Evolutionary conservation across 1,139 yeast species (phyloP), one percentile per base, ranked within the genome.

Genomic region (Kodamaea sp.): DNA sequence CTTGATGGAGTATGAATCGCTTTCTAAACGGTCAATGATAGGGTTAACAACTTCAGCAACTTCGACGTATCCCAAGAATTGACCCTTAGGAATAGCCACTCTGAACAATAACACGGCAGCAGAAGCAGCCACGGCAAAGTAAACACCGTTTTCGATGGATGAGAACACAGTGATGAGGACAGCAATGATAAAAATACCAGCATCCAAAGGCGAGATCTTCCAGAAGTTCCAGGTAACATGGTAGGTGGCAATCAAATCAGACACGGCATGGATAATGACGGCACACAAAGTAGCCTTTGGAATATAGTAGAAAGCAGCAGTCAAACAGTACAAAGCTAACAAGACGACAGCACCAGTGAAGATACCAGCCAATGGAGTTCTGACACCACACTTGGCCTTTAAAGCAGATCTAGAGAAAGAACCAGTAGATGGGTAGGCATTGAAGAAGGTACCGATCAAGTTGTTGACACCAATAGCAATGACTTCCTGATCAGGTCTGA

Each of bases 351-450:
- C 78, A 55, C 97, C 97, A 18, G 96, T 88, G 63, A 80, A 85
- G 35, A 88, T 73, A 64, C 97, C 96, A 34, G 96, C 95, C 43
- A 89, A 69, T 21, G 97, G 97, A 24, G 97, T 90, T 55, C 90
- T 78, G 29, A 90, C 97, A 55, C 96, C 96, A 74, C 96, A 89
- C 63, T 89, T 90, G 37, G 95, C 85, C 63, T 90, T 89, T 53
- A 90, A 74, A 9, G 97, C 97, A 30, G 96, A 84, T 69, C 97
- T 81, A 14, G 96, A 86, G 61, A 90, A 90, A 2, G 97, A 90
- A 35, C 97, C 97, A 8, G 97, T 90, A 8, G 96, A 90, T 11
- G 97, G 97, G 58, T 90, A 90, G 7, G 97, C 96, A 52, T 79
- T 74, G 73, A 90, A 90, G 55, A 89, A 87, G 16, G 96, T 86